Conservation (phyloP, 352 stramenopile genomes). For the Pythium periplocum region DNA sequence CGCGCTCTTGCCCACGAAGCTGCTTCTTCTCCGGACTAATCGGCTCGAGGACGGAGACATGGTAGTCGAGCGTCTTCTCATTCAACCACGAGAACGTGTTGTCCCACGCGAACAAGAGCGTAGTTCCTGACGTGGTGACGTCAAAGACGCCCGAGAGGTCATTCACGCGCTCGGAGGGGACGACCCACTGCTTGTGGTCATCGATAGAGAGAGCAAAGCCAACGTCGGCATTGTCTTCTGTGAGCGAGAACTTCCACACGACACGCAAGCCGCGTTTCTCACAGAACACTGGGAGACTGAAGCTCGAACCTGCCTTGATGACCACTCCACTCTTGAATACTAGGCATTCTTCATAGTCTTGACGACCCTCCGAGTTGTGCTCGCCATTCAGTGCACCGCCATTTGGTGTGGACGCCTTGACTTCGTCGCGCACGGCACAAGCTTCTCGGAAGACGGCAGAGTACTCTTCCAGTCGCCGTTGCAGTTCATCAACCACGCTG, state of each 20-base stretch:
- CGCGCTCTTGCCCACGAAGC: constrained; percentile 25
- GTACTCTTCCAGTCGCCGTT: constrained; percentile 51
- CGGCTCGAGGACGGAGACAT: constrained; percentile 67
- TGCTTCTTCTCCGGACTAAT: constrained; percentile 32
- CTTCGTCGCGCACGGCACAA: constrained; percentile 46
- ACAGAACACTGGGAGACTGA: constrained; percentile 68
- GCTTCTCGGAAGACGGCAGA: constrained; percentile 54
- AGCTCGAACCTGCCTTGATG: constrained; percentile 69
- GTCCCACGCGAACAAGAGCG: constrained; percentile 71
- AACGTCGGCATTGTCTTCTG: constrained; percentile 63
- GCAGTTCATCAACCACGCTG: constrained; percentile 37
- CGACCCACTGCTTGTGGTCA: constrained; percentile 17
- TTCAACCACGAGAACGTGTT: constrained; percentile 85
- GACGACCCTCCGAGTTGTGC: too few species aligned
- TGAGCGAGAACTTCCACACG: constrained; percentile 75
- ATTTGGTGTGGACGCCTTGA: neutral
- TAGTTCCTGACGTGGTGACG: constrained; percentile 29
- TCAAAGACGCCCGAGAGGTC: constrained; percentile 43
- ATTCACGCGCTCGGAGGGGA: constrained; percentile 47
- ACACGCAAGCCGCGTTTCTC: constrained; percentile 55
- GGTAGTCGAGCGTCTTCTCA: constrained; percentile 82
- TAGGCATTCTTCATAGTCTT: constrained; percentile 58
- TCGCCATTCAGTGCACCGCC: too few species aligned
- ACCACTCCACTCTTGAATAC: constrained; percentile 73
- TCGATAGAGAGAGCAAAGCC: constrained; percentile 35